A percentile compares a stretch with the other conserved stretches of the same genome.
Conservation (phyloP, 164 flowering plant species). For the Annona squamosa region DNA sequence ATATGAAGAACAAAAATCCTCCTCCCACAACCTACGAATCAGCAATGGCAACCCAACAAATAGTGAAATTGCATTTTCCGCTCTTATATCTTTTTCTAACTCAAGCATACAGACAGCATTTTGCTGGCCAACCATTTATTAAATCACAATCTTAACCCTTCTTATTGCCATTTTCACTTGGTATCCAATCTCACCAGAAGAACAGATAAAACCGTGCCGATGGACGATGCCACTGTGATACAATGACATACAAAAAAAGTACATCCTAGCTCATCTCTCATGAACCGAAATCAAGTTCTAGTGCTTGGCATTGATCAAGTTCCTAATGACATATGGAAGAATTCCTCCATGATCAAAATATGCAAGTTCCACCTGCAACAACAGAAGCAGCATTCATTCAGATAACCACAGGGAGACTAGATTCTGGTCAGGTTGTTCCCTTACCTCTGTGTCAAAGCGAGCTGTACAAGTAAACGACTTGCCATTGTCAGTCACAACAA, state of each 20-base stretch:
- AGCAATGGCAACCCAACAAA: too few species aligned
- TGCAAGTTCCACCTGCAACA: conserved; percentile 63
- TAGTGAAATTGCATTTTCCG: too few species aligned
- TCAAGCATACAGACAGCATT: too few species aligned
- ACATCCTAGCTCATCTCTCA: not conserved
- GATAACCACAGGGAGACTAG: not conserved
- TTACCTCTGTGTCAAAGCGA: conserved; percentile 84
- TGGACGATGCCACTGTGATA: too few species aligned
- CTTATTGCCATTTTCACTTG: too few species aligned
- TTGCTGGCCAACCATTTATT: too few species aligned
- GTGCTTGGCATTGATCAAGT: conserved; percentile 38
- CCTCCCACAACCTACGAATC: too few species aligned
- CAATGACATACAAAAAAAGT: not conserved
- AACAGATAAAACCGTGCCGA: too few species aligned
- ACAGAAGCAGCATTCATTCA: not conserved
- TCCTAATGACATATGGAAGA: conserved; percentile 60
- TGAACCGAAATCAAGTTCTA: conserved; percentile 8
- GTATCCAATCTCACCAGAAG: too few species aligned
- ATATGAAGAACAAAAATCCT: too few species aligned
- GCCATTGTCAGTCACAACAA: conserved; percentile 52
- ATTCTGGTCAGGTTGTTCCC: not conserved
- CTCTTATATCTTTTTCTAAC: too few species aligned
- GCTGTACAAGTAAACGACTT: conserved; percentile 57
- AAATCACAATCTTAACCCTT: too few species aligned
- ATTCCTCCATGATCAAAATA: conserved; percentile 85